phyloP scores from a whole-genome alignment of 1,284 basidiomycete species.

The Pseudozyma thailandica region DNA sequence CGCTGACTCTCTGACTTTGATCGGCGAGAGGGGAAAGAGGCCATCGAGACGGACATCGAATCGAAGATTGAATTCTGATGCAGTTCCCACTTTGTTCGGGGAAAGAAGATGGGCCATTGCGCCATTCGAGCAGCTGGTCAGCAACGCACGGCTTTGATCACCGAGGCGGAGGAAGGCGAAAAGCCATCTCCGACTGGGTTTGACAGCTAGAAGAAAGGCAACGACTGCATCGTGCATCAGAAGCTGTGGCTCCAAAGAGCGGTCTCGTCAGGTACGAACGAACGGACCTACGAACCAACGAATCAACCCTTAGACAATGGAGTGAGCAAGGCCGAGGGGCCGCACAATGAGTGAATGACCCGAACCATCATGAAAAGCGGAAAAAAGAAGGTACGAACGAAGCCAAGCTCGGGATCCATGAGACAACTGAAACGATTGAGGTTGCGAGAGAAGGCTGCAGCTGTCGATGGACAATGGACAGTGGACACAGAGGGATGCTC shows the following conservation, averaged over 20 bases:
- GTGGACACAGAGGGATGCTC: background rate
- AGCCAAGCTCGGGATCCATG: constrained; percentile 15
- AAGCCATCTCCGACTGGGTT: constrained; percentile 18
- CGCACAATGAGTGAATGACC: constrained; percentile 4
- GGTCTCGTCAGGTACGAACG: background rate
- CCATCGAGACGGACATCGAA: constrained; percentile 40
- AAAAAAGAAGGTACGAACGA: constrained; percentile 1
- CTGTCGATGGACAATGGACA: constrained; percentile 7
- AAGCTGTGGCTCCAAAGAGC: background rate
- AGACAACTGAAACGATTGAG: constrained; percentile 5
- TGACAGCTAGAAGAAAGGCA: constrained; percentile 11
- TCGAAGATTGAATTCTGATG: background rate
- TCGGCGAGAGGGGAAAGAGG: background rate
- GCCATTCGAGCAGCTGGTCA: background rate
- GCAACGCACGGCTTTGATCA: constrained; percentile 1
- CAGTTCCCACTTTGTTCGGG: background rate
- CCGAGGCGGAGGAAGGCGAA: constrained; percentile 30
- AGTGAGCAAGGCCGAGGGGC: constrained; percentile 15
- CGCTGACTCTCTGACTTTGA: constrained; percentile 2
- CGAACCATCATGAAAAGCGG: background rate
- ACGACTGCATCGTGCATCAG: no score
- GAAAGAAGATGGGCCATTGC: background rate
- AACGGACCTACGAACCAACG: no score
- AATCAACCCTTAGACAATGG: no score
- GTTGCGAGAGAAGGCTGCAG: constrained; percentile 9